These are phyloP conservation scores for Gnomoniopsis sp. DNA, from an alignment of 2,329 filamentous ascomycete species.

Conservation along the genomic window DNA sequence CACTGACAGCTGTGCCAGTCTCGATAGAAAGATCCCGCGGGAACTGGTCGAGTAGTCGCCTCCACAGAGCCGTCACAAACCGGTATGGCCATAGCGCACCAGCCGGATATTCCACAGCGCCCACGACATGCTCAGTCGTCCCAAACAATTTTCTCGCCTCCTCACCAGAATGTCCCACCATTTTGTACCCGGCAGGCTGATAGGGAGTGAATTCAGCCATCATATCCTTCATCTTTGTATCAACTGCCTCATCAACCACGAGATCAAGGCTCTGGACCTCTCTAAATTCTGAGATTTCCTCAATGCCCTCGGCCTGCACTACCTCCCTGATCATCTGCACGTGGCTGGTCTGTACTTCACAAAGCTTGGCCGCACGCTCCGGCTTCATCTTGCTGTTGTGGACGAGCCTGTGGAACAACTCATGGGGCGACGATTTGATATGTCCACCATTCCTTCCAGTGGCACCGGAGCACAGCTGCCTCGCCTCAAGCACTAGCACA, in stretches of 20 bases:
- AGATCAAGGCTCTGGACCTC: constrained; percentile 46
- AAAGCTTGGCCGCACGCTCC: constrained; percentile 36
- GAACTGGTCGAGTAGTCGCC: constrained; percentile 34
- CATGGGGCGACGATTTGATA: constrained; percentile 43
- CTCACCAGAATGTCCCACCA: constrained; percentile 30
- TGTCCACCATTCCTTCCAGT: constrained; percentile 53
- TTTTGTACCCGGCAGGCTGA: constrained; percentile 18
- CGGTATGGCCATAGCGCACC: constrained; percentile 50
- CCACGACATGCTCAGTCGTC: constrained; percentile 31
- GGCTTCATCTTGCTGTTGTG: constrained; percentile 24
- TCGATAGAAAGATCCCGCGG: constrained; percentile 33
- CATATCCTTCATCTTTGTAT: constrained; percentile 29
- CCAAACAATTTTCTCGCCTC: constrained; percentile 35
- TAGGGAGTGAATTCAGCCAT: constrained; percentile 34
- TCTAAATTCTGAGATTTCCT: constrained; percentile 35
- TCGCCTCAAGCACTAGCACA: constrained; percentile 49
- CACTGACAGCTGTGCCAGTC: constrained; percentile 34
- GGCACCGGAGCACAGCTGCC: constrained; percentile 46
- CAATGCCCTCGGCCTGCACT: constrained; percentile 30
- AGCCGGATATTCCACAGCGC: constrained; percentile 42
- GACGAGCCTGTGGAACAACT: constrained; percentile 35
- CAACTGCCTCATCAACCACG: constrained; percentile 32
- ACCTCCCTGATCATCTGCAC: constrained; percentile 36
- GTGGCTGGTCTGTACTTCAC: constrained; percentile 42
- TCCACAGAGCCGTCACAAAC: constrained; percentile 44